phyloP scores from a whole-genome alignment of 208 protist genomes.

The Trypanosoma platydactyli region DNA sequence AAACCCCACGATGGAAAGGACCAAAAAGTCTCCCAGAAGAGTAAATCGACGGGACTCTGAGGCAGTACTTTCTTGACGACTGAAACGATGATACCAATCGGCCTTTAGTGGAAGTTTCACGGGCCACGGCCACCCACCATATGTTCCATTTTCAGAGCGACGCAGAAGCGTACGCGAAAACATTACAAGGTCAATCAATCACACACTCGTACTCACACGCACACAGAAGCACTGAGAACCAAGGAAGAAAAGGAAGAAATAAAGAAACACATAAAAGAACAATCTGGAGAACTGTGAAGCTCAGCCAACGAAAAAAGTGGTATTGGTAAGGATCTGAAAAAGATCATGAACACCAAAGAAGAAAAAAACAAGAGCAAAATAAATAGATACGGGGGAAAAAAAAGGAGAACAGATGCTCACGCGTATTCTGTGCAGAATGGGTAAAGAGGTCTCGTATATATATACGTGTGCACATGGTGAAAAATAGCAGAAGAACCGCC shows the following conservation, averaged over 20 bases:
- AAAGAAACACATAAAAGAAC: constrained; percentile 10
- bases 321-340: not conserved
- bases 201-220: not conserved
- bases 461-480: not conserved
- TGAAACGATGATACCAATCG: constrained; percentile 72
- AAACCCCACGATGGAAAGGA: constrained; percentile 60
- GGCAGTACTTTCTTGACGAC: constrained; percentile 66
- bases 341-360: constrained; percentile 23
- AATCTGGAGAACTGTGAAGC: not conserved
- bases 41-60: constrained; percentile 75
- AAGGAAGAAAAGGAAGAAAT: constrained; percentile 3
- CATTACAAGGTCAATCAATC: constrained; percentile 22
- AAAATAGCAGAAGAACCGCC: not conserved
- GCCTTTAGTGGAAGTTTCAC: constrained; percentile 75
- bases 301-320: not conserved
- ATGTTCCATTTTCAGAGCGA: constrained; percentile 56
- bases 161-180: constrained; percentile 39
- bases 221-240: not conserved
- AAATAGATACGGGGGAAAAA: constrained; percentile 8
- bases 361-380: constrained; percentile 22
- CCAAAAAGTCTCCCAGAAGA: constrained; percentile 70
- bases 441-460: constrained; percentile 8
- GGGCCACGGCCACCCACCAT: constrained; percentile 88
- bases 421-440: constrained; percentile 14
- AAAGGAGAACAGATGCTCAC: constrained; percentile 19